phyloP scores from a whole-genome alignment of 108 stramenopile genomes.

The Nannochloropsis oceanica region DNA sequence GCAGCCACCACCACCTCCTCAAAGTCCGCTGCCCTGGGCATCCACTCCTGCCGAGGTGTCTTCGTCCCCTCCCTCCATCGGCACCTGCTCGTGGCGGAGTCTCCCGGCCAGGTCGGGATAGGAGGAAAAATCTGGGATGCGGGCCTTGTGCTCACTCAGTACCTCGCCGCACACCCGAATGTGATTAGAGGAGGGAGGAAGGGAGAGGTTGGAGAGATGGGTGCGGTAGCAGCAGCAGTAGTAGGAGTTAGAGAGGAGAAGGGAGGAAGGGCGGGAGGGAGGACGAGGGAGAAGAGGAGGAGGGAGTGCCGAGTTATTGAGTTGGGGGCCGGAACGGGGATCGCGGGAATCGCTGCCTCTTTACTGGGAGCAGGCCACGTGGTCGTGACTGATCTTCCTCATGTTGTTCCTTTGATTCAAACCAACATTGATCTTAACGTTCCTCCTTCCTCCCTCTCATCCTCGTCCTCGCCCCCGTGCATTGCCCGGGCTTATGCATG shows the following conservation, averaged over 20 bases:
- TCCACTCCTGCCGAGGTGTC: neutral
- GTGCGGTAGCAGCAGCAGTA: too few species aligned
- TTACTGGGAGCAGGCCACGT: slow-evolving; percentile 18
- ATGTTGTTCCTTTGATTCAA: slow-evolving; percentile 20
- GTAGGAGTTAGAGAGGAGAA: neutral
- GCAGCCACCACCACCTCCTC: too few species aligned
- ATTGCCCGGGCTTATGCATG: neutral
- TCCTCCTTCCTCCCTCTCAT: neutral
- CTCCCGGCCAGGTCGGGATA: slow-evolving; percentile 3
- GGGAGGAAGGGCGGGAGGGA: neutral
- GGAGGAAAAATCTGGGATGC: slow-evolving; percentile 18
- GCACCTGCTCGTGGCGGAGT: neutral
- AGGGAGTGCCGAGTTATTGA: slow-evolving; percentile 16
- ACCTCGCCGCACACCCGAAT: neutral
- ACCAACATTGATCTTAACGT: slow-evolving; percentile 12
- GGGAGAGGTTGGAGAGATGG: neutral
- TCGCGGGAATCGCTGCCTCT: slow-evolving; percentile 24
- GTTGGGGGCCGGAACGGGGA: slow-evolving; percentile 37
- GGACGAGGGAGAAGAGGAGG: neutral
- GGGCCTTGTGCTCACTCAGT: slow-evolving; percentile 6
- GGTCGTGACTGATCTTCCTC: slow-evolving; percentile 28
- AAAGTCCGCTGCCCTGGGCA: too few species aligned
- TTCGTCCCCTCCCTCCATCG: neutral
- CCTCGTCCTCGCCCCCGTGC: neutral
- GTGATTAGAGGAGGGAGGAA: neutral